phyloP scores from a whole-genome alignment of 2,329 filamentous ascomycete species.

The Dactylellina drechsleri region DNA sequence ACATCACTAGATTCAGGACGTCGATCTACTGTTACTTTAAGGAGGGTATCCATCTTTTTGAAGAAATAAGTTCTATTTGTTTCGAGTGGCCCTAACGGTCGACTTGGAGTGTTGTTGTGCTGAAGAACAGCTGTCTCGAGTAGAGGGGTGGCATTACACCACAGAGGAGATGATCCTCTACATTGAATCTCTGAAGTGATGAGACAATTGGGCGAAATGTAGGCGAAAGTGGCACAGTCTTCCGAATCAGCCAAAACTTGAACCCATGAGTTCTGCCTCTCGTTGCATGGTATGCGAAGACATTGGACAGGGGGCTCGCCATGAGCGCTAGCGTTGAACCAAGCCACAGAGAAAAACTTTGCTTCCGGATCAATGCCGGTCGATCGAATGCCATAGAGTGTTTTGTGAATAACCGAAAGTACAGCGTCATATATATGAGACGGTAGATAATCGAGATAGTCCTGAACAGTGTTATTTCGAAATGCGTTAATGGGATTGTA shows the following conservation, averaged over 20 bases:
- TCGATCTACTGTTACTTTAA: constrained; percentile 11
- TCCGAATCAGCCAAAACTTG: constrained; percentile 28
- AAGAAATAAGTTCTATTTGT: constrained; percentile 20
- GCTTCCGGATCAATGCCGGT: constrained; percentile 21
- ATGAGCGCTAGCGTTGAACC: not conserved
- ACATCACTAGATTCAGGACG: not conserved
- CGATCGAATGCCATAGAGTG: not conserved
- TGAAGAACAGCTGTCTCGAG: constrained; percentile 27
- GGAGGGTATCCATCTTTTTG: constrained; percentile 23
- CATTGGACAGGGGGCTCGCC: constrained; percentile 1
- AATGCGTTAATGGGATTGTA: constrained; percentile 13
- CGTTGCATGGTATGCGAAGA: constrained; percentile 15
- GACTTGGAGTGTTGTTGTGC: constrained; percentile 22
- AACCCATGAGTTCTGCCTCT: constrained; percentile 28
- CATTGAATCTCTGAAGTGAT: constrained; percentile 14
- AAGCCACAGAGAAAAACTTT: constrained; percentile 27
- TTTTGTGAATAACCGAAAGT: constrained; percentile 1
- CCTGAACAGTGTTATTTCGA: not conserved
- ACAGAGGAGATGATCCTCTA: constrained; percentile 6
- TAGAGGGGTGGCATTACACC: constrained; percentile 21
- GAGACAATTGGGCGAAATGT: constrained; percentile 23
- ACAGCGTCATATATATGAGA: not conserved
- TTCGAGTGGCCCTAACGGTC: constrained; percentile 11
- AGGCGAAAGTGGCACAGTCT: constrained; percentile 38
- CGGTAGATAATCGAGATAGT: not conserved